Evolutionary conservation across 1,284 basidiomycete genomes (phyloP).

Genomic region (Leccinum subfulvum): DNA sequence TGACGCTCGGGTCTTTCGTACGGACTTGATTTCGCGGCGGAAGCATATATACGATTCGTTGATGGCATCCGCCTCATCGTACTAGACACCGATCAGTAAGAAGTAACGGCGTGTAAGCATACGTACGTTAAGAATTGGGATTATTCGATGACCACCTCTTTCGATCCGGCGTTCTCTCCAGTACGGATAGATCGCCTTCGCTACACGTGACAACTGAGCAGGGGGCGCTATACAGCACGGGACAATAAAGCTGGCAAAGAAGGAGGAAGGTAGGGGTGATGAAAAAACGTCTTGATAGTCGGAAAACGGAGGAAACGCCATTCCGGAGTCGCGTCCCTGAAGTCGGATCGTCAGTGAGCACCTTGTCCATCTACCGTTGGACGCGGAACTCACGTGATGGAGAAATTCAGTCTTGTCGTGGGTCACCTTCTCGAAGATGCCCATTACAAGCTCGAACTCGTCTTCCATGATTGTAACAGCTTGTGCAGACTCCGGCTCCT

Average conservation of each 20-base stretch:
- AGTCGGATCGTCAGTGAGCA: constrained; percentile 1
- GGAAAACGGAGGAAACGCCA: constrained; percentile 73
- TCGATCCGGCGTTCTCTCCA: constrained; percentile 79
- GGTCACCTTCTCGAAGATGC: constrained; percentile 88
- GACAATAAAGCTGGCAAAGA: constrained; percentile 62
- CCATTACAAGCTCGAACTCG: constrained; percentile 95
- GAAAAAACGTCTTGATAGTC: constrained; percentile 78
- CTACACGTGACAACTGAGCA: constrained; percentile 57
- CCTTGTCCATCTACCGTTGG: background rate
- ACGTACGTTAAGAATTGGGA: constrained; percentile 76
- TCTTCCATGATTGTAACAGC: constrained; percentile 78
- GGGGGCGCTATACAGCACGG: constrained; percentile 63
- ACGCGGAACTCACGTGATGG: constrained; percentile 64
- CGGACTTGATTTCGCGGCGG: constrained; percentile 91
- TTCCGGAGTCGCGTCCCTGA: constrained; percentile 61
- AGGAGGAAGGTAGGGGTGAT: constrained; percentile 50
- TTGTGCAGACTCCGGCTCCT: constrained; percentile 65
- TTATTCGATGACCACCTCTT: constrained; percentile 75
- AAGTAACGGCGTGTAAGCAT: background rate
- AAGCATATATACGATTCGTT: constrained; percentile 99
- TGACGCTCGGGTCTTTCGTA: constrained; percentile 90
- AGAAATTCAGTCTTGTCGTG: constrained; percentile 91
- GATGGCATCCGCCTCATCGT: constrained; percentile 85
- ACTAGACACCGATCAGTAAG: constrained; percentile 43
- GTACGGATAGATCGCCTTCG: constrained; percentile 72